Evolutionary conservation across 2,329 filamentous ascomycete genomes (phyloP), one percentile per base, ranked within the genome.

Genomic region (Calonectria hawksworthii): DNA sequence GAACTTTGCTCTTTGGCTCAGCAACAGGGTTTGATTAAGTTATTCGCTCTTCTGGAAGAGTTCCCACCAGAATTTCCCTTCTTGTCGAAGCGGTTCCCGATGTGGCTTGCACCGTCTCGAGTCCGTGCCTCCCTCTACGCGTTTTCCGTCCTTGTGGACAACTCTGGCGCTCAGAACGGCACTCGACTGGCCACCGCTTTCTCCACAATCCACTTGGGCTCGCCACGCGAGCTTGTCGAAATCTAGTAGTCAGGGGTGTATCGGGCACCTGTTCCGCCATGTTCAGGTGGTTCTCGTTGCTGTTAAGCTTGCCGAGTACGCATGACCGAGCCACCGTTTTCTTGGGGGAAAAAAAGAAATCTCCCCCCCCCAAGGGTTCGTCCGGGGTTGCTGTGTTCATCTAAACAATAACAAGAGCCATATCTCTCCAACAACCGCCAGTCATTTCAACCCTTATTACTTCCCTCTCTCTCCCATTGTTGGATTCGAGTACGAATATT

Each of bases 181-280:
- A 52, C 65, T 76, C 73, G 74, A 77, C 77, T 81, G 79, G 80
- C 73, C 80, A 81, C 79, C 78, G 80, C 66, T 70, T 63, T 70
- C 73, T 77, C 77, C 79, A 68, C 73, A 75, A 72, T 67, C 77
- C 79, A 81, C 79, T 77, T 78, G 69, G 69, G 70, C 68, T 59
- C 44, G 70, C 65, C 76, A 74, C 71, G 74, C 74, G 74, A 79
- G 77, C 80, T 81, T 77, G 75, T 78, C 70, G 68, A 77, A 74
- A 76, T 71, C 78, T 81, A 81, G 78, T 80, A 56, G 56, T 61
- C 80, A 81, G 79, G 80, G 80, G 80, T 75, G 77, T 79, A 75
- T 75, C 72, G 71, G 73, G 70, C 66, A 70, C 76, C 76, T 74
- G 74, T 68, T 69, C 77, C 75, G 74, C 75, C 71, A 72, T 78